Evolutionary conservation across 495 filamentous ascomycete genomes (phyloP).

Genomic region (Penicillium goetzii): DNA sequence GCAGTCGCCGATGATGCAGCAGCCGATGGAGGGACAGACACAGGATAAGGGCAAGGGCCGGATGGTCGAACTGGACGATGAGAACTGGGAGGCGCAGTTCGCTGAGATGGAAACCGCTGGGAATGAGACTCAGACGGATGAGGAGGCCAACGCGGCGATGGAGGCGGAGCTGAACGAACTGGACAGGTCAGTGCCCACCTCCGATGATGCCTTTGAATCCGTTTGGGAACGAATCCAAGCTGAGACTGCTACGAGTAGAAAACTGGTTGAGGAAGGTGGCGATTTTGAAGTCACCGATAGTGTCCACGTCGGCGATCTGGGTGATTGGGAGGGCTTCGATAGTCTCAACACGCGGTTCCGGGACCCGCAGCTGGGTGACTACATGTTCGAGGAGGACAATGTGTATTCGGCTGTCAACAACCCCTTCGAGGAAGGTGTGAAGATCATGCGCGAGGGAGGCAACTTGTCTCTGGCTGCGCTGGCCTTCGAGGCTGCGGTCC

Average conservation of each 20-base stretch:
- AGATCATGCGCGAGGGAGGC: constrained; percentile 88
- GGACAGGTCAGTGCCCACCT: constrained; percentile 74
- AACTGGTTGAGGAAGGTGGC: constrained; percentile 69
- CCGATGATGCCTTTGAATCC: constrained; percentile 80
- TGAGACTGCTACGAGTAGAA: constrained; percentile 73
- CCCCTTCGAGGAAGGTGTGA: constrained; percentile 87
- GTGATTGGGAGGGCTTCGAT: constrained; percentile 74
- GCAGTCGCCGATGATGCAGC: constrained; percentile 50
- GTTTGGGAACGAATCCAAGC: constrained; percentile 87
- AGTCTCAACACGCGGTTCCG: constrained; percentile 60
- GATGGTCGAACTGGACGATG: constrained; percentile 90
- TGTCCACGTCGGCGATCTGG: constrained; percentile 67
- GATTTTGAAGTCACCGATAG: constrained; percentile 55
- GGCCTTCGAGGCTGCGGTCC: constrained; percentile 95
- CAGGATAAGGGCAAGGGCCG: constrained; percentile 84
- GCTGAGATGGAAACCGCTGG: constrained; percentile 79
- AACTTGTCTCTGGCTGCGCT: constrained; percentile 92
- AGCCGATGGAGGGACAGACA: constrained; percentile 50
- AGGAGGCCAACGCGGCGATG: constrained; percentile 73
- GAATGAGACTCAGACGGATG: constrained; percentile 60
- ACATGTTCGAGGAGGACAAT: constrained; percentile 94
- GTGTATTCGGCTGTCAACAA: constrained; percentile 74
- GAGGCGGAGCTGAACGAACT: constrained; percentile 88
- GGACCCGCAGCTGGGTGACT: constrained; percentile 81
- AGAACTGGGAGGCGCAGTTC: constrained; percentile 96